A percentile compares a stretch with the other conserved stretches of the same genome.
Conservation (phyloP, 108 stramenopile genomes). For the Pseudonitzschia multistriata region DNA sequence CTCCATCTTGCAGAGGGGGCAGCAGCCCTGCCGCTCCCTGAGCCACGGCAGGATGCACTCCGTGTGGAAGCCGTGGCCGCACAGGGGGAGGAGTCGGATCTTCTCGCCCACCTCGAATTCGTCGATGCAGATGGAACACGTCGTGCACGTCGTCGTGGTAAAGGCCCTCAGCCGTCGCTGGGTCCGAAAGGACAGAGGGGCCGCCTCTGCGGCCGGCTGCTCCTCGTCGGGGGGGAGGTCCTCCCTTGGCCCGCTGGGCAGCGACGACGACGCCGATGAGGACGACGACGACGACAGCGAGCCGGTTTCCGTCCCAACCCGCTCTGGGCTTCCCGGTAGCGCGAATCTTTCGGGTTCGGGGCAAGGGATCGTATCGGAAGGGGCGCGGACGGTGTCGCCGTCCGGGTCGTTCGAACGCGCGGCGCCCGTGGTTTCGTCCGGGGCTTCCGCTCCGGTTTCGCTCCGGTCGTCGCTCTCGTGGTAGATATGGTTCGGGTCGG, state of each 20-base stretch:
- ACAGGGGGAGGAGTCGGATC: slow-evolving; percentile 74
- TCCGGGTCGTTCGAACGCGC: neutral
- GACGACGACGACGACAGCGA: neutral
- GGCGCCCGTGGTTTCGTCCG: neutral
- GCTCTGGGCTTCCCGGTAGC: too few relatives aligned
- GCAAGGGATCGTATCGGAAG: too few relatives aligned
- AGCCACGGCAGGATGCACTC: slow-evolving; percentile 89
- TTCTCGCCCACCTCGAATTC: slow-evolving; percentile 82
- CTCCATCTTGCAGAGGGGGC: slow-evolving; percentile 64
- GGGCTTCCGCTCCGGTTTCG: too few relatives aligned
- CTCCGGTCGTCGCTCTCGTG: neutral
- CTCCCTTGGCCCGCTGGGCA: neutral
- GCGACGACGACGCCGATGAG: neutral
- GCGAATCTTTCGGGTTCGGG: too few relatives aligned
- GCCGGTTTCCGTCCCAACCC: too few relatives aligned
- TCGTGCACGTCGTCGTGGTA: slow-evolving; percentile 36
- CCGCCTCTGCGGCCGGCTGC: neutral
- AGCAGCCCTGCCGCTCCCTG: slow-evolving; percentile 65
- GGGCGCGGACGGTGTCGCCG: neutral
- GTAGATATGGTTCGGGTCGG: neutral
- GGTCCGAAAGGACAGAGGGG: neutral
- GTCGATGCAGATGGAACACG: slow-evolving; percentile 91
- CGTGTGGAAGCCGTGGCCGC: slow-evolving; percentile 79
- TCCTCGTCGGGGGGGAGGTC: slow-evolving; percentile 2
- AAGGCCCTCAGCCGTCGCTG: neutral